phyloP scores from a whole-genome alignment of 345 rosid species.

The Hirschfeldia incana region DNA sequence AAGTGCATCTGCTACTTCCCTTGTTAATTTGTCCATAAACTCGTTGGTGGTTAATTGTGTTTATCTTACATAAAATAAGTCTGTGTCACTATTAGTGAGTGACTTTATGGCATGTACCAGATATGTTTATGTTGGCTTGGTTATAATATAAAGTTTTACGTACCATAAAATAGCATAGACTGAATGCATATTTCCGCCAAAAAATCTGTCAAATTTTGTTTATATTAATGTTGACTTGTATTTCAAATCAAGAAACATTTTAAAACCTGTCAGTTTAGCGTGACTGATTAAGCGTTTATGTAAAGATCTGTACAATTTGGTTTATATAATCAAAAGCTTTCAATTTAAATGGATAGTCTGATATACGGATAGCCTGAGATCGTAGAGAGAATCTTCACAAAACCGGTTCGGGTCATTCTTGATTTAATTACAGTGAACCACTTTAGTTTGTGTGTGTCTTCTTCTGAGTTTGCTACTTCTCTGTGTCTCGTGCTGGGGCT shows the following conservation, averaged over 20 bases:
- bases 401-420: background rate
- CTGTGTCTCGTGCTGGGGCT: background rate
- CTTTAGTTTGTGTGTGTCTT: background rate
- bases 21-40: background rate
- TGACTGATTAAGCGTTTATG: no score
- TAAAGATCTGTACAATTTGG: no score
- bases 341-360: no score
- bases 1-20: constrained; percentile 26
- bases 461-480: constrained; percentile 9
- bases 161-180: background rate
- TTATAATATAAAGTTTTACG: background rate
- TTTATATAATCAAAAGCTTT: no score
- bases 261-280: no score
- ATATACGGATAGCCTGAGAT: background rate
- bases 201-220: no score
- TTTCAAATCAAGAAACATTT: no score
- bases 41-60: background rate
- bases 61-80: constrained; percentile 17
- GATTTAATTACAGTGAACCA: background rate
- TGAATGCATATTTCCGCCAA: no score
- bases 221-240: no score
- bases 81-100: background rate
- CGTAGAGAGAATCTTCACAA: background rate
- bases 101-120: constrained; percentile 6
- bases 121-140: constrained; percentile 7